phyloP scores from a whole-genome alignment of 2,329 filamentous ascomycete species.

The Talaromyces amestolkiae region DNA sequence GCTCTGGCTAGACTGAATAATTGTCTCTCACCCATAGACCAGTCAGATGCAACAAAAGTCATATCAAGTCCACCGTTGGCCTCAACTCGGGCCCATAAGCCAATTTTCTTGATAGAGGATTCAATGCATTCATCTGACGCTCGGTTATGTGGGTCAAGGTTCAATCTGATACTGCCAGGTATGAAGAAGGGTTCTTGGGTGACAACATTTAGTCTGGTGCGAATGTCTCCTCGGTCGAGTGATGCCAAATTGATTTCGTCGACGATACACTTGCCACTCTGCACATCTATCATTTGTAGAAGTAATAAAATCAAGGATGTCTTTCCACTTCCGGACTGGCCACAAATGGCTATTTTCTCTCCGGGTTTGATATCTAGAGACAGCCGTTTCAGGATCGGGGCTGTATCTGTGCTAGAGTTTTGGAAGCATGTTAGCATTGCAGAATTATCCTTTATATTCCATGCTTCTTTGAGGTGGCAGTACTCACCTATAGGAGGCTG shows the following conservation, averaged over 20 bases:
- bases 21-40: slow-evolving; percentile 61
- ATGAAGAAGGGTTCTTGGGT: slow-evolving; percentile 46
- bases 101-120: slow-evolving; percentile 37
- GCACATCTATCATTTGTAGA: slow-evolving; percentile 43
- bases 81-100: slow-evolving; percentile 37
- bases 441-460: not conserved
- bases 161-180: slow-evolving; percentile 38
- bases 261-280: slow-evolving; percentile 39
- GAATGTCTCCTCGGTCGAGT: slow-evolving; percentile 38
- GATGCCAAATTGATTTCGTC: slow-evolving; percentile 42
- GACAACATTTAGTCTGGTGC: slow-evolving; percentile 41
- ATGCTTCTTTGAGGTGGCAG: not conserved
- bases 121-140: slow-evolving; percentile 34
- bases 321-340: slow-evolving; percentile 39
- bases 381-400: slow-evolving; percentile 44
- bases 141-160: slow-evolving; percentile 38
- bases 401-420: slow-evolving; percentile 25
- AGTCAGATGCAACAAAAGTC: slow-evolving; percentile 47
- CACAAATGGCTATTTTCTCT: slow-evolving; percentile 44
- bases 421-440: not conserved
- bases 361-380: slow-evolving; percentile 45
- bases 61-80: slow-evolving; percentile 33
- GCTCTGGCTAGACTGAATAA: slow-evolving; percentile 63
- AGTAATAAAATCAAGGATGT: slow-evolving; percentile 42
- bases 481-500: not conserved